Percentiles rank a stretch among this genome's conserved stretches.
Evolutionary conservation across 108 stramenopile genomes (phyloP).

Genomic region (Hondaea fermentalgiana): DNA sequence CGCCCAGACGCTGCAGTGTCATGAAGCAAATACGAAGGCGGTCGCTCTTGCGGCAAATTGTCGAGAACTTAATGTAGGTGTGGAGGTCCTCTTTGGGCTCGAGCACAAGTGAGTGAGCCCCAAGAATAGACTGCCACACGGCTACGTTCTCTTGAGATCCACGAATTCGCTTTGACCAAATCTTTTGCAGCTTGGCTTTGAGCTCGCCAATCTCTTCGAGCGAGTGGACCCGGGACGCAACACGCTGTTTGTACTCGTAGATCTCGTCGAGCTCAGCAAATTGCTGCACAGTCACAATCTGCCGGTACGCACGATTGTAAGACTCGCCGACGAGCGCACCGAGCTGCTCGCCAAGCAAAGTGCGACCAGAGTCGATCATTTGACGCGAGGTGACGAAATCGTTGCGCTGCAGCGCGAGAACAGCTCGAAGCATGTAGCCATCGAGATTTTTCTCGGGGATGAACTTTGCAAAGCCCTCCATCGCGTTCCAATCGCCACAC

Average conservation of each 20-base stretch:
- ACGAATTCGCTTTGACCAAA: constrained; percentile 70
- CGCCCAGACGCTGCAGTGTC: constrained; percentile 50
- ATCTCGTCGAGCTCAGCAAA: constrained; percentile 80
- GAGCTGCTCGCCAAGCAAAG: constrained; percentile 50
- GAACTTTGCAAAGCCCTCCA: constrained; percentile 66
- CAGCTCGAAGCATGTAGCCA: constrained; percentile 81
- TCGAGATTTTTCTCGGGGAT: constrained; percentile 40
- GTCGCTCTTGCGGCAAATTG: constrained; percentile 76
- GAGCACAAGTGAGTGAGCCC: constrained; percentile 76
- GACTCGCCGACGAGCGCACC: constrained; percentile 83
- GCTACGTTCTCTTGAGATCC: constrained; percentile 76
- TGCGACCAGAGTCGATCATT: constrained; percentile 39
- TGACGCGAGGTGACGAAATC: constrained; percentile 19
- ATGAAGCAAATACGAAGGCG: constrained; percentile 68
- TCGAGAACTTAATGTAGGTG: constrained; percentile 76
- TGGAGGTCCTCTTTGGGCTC: constrained; percentile 79
- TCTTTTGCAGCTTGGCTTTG: constrained; percentile 42
- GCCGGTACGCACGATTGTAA: constrained; percentile 76
- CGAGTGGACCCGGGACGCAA: constrained; percentile 28
- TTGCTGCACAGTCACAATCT: constrained; percentile 83
- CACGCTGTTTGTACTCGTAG: constrained; percentile 64
- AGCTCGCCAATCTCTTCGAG: not conserved
- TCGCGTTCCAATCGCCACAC: constrained; percentile 78
- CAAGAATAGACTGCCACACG: constrained; percentile 66
- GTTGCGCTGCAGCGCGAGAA: constrained; percentile 72